These are phyloP conservation scores for Leccinum obscurum DNA, from an alignment of 768 basidiomycete genomes.

Conservation along the genomic window DNA sequence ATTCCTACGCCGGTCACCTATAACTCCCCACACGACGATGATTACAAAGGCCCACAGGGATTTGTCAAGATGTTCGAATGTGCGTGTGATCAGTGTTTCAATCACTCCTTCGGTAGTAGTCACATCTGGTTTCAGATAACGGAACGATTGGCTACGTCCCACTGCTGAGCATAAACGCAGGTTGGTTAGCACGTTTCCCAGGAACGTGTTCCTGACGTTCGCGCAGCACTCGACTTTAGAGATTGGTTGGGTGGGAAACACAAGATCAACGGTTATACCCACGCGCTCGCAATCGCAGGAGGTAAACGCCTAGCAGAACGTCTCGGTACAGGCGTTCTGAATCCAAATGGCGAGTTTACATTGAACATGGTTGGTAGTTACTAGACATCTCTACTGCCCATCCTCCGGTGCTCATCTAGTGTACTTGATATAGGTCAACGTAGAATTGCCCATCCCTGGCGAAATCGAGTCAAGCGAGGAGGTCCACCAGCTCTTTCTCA, in stretches of 20 bases:
- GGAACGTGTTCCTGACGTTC: conserved; percentile 6
- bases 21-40: conserved; percentile 42
- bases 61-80: conserved; percentile 55
- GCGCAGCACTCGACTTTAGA: conserved; percentile 69
- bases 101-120: not conserved
- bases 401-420: not conserved
- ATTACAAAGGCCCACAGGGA: conserved; percentile 28
- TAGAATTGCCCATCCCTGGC: conserved; percentile 38
- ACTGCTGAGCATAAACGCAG: conserved; percentile 53
- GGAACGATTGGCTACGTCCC: conserved; percentile 60
- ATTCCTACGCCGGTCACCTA: no score
- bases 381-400: no score
- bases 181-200: conserved; percentile 29
- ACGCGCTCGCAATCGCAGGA: conserved; percentile 64
- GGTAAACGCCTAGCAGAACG: conserved; percentile 58
- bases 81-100: conserved; percentile 8
- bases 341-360: conserved; percentile 59
- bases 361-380: conserved; percentile 45
- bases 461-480: conserved; percentile 23
- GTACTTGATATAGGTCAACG: conserved; percentile 35
- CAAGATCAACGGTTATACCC: conserved; percentile 69
- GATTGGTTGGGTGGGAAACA: conserved; percentile 73
- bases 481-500: conserved; percentile 15
- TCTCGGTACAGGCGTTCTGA: conserved; percentile 63
- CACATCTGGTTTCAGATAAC: conserved; percentile 41